Base-by-base conservation (phyloP, 352 stramenopile genomes). In the Pythium phragmiticola region DNA sequence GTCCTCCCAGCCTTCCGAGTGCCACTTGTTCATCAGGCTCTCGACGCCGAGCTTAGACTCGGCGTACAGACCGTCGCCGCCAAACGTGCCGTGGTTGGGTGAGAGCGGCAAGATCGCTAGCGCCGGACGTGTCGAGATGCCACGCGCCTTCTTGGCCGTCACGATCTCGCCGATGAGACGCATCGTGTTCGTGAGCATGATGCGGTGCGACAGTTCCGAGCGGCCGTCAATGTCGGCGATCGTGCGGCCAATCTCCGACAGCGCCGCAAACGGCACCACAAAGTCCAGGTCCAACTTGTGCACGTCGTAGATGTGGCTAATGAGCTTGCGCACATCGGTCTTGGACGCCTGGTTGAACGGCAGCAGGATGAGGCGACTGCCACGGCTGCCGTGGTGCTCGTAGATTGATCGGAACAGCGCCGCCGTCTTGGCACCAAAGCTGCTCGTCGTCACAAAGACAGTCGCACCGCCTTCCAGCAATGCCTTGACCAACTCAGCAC, bases 41-140 rank as follows among this genome's bases (percentile, higher is more conserved):
- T 95, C 88, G 8, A 95, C 66, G 14, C 88, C 88, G 26, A 96
- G 66, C 72, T 96, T 96, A 26, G 84, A 93, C 71, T 96, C 88
- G 21, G 86, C 86, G 70, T 96, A 96, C 30, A 96, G 60, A 50
- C 88, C 88, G 55, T 96, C 88, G 30, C 87, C 78, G 49, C 88
- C 88, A 42, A 96, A 94, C 63, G 76, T 90, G 26, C 88, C 88
- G 55, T 93, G 88, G 77, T 96, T 96, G 12, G 86, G 83, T 30
- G 86, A 95, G 62, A 95, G 69, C 13, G 87, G 88, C 42, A 96
- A 56, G 43, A 96, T 79, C 33, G 76, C 86, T 2, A 94, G 70
- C 8, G 87, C 86, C 26, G 87, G 87, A 9, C 86, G 88, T 42
- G 84, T 95, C 19, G 66, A 71, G 57, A 95, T 88, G 42, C 75